Percentiles rank a stretch among this genome's conserved stretches.
These are phyloP conservation scores for Alloteropsis angusta DNA, from an alignment of 202 grass and related monocot genomes.

Conservation along the genomic window DNA sequence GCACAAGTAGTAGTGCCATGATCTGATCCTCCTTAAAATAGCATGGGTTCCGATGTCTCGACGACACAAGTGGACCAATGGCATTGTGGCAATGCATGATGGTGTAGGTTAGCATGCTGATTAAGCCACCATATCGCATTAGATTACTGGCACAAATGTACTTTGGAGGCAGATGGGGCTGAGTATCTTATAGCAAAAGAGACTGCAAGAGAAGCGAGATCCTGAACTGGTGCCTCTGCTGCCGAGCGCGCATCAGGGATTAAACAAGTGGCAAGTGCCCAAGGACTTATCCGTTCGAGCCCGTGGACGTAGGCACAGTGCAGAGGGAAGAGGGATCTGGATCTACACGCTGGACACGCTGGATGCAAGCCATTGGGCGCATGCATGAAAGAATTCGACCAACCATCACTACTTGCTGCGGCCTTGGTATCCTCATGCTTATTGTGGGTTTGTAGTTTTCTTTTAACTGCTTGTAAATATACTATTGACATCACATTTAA, in stretches of 20 bases:
- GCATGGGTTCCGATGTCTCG: not conserved
- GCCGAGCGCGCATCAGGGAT: not conserved
- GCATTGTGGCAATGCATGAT: not conserved
- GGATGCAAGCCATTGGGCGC: not conserved
- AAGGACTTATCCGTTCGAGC: not conserved
- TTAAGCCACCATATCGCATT: not conserved
- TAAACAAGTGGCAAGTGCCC: not conserved
- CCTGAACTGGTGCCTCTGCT: not conserved
- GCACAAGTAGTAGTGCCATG: not conserved
- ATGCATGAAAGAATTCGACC: not conserved
- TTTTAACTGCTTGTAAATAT: not conserved
- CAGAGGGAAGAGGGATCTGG: not conserved
- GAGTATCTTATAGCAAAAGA: not conserved
- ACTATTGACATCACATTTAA: too few relatives aligned
- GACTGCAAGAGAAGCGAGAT: not conserved
- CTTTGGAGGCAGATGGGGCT: not conserved
- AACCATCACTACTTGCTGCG: too few relatives aligned
- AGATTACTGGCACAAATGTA: not conserved
- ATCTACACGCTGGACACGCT: not conserved
- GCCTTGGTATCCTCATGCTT: not conserved
- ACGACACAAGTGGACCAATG: constrained; percentile 10
- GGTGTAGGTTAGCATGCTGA: not conserved
- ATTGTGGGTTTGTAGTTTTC: not conserved
- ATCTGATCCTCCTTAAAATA: not conserved
- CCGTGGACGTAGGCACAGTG: not conserved